These are phyloP conservation scores for Rhizophora apiculata DNA, from an alignment of 345 rosid genomes.

Conservation along the genomic window DNA sequence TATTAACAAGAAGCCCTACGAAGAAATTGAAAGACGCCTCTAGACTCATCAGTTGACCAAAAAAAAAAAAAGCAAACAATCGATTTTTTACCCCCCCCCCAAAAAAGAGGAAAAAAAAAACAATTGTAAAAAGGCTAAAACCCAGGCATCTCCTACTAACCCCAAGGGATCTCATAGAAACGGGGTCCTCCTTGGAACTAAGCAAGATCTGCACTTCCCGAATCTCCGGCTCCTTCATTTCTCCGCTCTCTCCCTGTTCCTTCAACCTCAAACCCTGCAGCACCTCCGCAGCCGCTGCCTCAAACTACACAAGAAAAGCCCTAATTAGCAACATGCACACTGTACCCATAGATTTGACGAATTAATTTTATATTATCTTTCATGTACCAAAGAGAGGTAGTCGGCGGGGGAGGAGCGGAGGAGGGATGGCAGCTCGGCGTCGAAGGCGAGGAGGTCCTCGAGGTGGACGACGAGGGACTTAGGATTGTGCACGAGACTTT, in stretches of 20 bases:
- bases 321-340: neutral
- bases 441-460: conserved; percentile 80
- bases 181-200: conserved; percentile 75
- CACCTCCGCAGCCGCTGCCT: conserved; percentile 91
- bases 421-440: conserved; percentile 70
- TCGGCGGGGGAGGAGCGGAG: conserved; percentile 81
- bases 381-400: conserved; percentile 63
- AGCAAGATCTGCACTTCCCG: conserved; percentile 75
- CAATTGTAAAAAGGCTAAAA: neutral
- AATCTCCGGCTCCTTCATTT: conserved; percentile 70
- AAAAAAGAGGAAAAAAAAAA: neutral
- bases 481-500: conserved; percentile 76
- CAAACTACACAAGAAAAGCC: conserved; percentile 45
- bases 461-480: conserved; percentile 61
- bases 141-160: conserved; percentile 28
- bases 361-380: neutral
- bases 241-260: conserved; percentile 67
- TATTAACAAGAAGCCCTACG: too few species aligned
- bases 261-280: conserved; percentile 70
- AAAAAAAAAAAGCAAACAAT: too few species aligned
- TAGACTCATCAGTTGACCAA: too few species aligned
- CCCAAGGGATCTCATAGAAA: conserved; percentile 85
- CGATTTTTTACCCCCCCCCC: neutral
- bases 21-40: too few species aligned
- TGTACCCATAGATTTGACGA: neutral